A percentile compares a stretch with the other conserved stretches of the same genome.
These are phyloP conservation scores for Sporopachydermia lactativora DNA, from an alignment of 805 yeast genomes.

Conservation along the genomic window DNA sequence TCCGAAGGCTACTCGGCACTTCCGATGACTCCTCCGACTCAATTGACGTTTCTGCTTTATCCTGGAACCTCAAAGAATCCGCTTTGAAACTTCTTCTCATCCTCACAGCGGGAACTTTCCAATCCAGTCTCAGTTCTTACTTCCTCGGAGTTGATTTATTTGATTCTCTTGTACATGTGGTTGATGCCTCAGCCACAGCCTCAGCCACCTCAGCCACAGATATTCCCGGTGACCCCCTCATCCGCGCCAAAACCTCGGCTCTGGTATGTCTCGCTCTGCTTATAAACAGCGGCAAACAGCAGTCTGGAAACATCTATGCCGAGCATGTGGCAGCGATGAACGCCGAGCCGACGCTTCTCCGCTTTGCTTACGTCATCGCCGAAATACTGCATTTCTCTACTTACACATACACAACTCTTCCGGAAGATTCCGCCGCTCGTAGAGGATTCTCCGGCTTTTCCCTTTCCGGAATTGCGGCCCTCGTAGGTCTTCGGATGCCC, in stretches of 20 bases:
- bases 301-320: slow-evolving; percentile 22
- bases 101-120: slow-evolving; percentile 11
- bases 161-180: slow-evolving; percentile 19
- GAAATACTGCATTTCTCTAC: neutral
- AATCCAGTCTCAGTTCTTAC: slow-evolving; percentile 19
- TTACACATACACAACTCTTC: neutral
- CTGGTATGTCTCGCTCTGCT: slow-evolving; percentile 21
- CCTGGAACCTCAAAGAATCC: neutral
- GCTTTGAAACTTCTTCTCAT: neutral
- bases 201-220: neutral
- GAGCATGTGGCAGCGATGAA: slow-evolving; percentile 24
- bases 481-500: neutral
- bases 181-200: slow-evolving; percentile 14
- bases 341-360: slow-evolving; percentile 19
- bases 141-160: slow-evolving; percentile 23
- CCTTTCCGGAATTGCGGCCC: neutral
- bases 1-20: neutral
- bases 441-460: neutral
- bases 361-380: neutral
- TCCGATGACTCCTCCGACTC: neutral
- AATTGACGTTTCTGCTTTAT: neutral
- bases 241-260: slow-evolving; percentile 16
- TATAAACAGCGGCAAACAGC: slow-evolving; percentile 22
- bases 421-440: neutral
- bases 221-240: neutral